Evolutionary conservation across 306 rosid species (phyloP).

Genomic region (Sicyos baderoa): DNA sequence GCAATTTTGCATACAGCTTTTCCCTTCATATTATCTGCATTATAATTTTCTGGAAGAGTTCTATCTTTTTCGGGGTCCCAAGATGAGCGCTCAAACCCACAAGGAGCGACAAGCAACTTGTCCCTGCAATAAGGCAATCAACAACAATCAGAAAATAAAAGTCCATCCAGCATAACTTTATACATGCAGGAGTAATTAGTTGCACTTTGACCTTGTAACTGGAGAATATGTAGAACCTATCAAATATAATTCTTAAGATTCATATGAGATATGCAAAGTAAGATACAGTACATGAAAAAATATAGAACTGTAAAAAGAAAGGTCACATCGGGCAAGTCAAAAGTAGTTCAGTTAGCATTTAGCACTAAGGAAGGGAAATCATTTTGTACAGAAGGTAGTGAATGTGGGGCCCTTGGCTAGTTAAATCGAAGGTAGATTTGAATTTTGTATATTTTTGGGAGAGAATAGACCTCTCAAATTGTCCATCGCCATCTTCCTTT

Average conservation of each 20-base stretch:
- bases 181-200: neutral
- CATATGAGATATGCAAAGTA: neutral
- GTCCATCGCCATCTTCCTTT: neutral
- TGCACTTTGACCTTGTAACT: conserved; percentile 8
- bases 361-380: neutral
- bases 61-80: conserved; percentile 80
- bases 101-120: conserved; percentile 57
- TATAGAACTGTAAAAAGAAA: neutral
- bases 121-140: conserved; percentile 41
- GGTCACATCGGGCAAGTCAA: neutral
- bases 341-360: neutral
- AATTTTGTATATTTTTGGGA: neutral
- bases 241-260: neutral
- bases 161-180: neutral
- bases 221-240: neutral
- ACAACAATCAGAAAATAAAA: conserved; percentile 6
- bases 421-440: neutral
- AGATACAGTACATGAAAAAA: neutral
- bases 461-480: conserved; percentile 6
- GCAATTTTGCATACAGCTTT: conserved; percentile 61
- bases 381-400: neutral
- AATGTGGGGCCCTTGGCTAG: neutral
- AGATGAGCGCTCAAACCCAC: conserved; percentile 54
- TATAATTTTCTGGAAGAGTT: conserved; percentile 57
- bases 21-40: conserved; percentile 54